Base-by-base conservation (phyloP, 2,329 filamentous ascomycete species). In the Botrytis hyacinthi region DNA sequence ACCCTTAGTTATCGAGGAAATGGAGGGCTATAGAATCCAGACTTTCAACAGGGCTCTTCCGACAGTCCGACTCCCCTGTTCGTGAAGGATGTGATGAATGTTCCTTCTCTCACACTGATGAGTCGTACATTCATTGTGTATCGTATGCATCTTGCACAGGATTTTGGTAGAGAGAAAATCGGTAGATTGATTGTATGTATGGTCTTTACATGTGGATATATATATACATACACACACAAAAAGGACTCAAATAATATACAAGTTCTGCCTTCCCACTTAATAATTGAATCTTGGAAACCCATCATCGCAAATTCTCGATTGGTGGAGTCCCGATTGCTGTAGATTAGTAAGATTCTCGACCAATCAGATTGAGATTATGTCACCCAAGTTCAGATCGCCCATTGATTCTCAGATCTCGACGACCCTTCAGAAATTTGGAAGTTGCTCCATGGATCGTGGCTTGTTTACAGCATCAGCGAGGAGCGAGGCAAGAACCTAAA, bases 331-430 rank as follows among this genome's bases (percentile, higher is more conserved):
- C 1, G 20, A 62, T n/a, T 9, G 14, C 14, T 4, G 16, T n/a
- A 16, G 29, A 63, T 46, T 40, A 32, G n/a, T 22, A 40, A 20
- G 9, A 9, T 20, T 4, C 0, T 16, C 1, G 14, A 16, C 66
- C 66, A 68, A 68, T 68, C 48, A 68, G 1, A 42, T 18, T 0
- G 4, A 42, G 9, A n/a, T 22, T 1, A 16, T 32, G 35, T 10
- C 3, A 26, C 5, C 35, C 4, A 8, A 29, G 29, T 4, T 32
- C n/a, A 71, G 70, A 71, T 71, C 60, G 0, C 37, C 46, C 60
- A n/a, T 44, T n/a, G 20, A 67, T 32, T 67, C 44, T 72, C 60
- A 72, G 70, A 72, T 72, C 70, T 66, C 46, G 16, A 32, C n/a
- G 14, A 37, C 60, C 54, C n/a, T 70, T 22, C 16, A 48, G 54